These are phyloP conservation scores for Leccinum subgranulosum DNA, from an alignment of 768 basidiomycete species.

Conservation along the genomic window DNA sequence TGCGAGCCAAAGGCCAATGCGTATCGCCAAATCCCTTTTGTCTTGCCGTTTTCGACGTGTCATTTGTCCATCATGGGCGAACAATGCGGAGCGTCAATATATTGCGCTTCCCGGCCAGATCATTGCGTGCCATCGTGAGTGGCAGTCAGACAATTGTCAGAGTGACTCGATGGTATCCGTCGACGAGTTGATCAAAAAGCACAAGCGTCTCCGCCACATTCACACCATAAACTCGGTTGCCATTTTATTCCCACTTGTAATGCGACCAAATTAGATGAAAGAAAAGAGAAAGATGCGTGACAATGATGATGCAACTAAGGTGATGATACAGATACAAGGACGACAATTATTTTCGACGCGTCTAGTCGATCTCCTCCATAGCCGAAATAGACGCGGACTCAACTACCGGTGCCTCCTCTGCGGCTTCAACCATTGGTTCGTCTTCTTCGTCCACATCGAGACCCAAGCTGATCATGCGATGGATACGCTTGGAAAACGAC, in stretches of 20 bases:
- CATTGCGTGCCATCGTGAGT: background rate
- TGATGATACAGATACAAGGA: slow-evolving; percentile 27
- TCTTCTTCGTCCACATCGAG: slow-evolving; percentile 89
- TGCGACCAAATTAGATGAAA: slow-evolving; percentile 19
- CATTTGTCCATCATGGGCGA: slow-evolving; percentile 1
- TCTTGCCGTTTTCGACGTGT: background rate
- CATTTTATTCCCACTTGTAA: slow-evolving; percentile 25
- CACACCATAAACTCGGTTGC: background rate
- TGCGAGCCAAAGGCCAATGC: background rate
- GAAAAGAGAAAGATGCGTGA: slow-evolving; percentile 17
- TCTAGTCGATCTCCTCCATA: slow-evolving; percentile 97
- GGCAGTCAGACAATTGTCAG: background rate
- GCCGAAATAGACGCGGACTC: slow-evolving; percentile 71
- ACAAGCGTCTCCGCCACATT: background rate
- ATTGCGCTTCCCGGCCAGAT: slow-evolving; percentile 1
- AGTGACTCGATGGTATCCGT: slow-evolving; percentile 2
- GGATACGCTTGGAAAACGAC: slow-evolving; percentile 93
- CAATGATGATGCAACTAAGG: slow-evolving; percentile 24
- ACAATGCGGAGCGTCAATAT: slow-evolving; percentile 27
- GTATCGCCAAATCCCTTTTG: background rate
- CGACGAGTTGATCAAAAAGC: background rate
- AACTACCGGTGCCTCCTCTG: slow-evolving; percentile 48
- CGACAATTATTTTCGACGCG: slow-evolving; percentile 1
- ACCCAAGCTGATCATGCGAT: slow-evolving; percentile 93
- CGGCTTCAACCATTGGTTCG: slow-evolving; percentile 34